A percentile compares a stretch with the other conserved stretches of the same genome.
Conservation (phyloP, 1,139 yeast species). For the Kurtzmaniella quercitrusa region DNA sequence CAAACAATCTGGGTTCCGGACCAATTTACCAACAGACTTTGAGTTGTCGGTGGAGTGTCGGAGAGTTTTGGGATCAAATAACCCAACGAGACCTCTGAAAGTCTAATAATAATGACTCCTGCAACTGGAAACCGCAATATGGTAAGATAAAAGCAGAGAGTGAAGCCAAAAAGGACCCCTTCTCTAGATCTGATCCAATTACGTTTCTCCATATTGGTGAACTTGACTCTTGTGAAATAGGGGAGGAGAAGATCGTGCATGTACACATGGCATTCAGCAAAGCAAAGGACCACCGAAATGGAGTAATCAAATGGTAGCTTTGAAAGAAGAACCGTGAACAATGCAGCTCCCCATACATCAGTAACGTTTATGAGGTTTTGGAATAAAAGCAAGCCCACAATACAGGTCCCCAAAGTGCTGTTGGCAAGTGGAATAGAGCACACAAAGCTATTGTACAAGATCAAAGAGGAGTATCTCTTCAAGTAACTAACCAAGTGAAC, state of each 20-base stretch:
- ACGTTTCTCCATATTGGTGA: conserved; percentile 38
- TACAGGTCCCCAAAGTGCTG: conserved; percentile 38
- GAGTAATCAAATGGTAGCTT: conserved; percentile 3
- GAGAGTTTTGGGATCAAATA: conserved; percentile 51
- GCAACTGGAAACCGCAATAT: conserved; percentile 39
- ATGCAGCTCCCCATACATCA: conserved; percentile 4
- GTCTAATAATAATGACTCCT: conserved; percentile 48
- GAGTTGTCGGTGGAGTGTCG: conserved; percentile 43
- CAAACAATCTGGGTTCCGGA: conserved; percentile 29
- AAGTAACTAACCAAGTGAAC: conserved; percentile 11
- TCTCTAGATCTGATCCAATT: conserved; percentile 55
- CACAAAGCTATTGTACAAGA: conserved; percentile 8
- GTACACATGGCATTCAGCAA: conserved; percentile 18
- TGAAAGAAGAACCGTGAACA: conserved; percentile 1
- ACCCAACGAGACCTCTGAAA: conserved; percentile 54
- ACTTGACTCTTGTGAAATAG: conserved; percentile 47
- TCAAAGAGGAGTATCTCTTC: conserved; percentile 19
- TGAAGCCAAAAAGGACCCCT: conserved; percentile 58
- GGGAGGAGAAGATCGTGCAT: conserved; percentile 48
- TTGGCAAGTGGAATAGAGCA: conserved; percentile 19
- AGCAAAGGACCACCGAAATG: conserved; percentile 1
- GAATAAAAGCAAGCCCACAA: conserved; percentile 41
- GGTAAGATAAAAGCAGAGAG: conserved; percentile 44
- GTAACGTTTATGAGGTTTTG: conserved; percentile 24
- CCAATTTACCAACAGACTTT: conserved; percentile 25